These are phyloP conservation scores for Xylaria bambusicola DNA, from an alignment of 495 filamentous ascomycete species.

Conservation along the genomic window DNA sequence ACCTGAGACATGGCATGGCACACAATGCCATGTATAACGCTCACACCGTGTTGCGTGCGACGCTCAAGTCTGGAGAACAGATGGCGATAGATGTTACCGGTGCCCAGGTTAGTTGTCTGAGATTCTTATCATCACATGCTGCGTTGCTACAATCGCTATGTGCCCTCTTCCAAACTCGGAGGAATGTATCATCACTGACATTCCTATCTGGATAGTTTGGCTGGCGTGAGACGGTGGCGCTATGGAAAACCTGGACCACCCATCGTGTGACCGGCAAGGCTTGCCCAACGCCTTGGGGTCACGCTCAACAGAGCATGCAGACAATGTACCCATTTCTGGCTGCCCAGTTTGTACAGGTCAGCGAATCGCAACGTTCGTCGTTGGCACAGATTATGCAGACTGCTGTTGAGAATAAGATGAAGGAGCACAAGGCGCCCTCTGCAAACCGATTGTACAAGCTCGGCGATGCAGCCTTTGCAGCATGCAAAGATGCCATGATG, in stretches of 20 bases:
- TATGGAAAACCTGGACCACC: background rate
- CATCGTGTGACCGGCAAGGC: background rate
- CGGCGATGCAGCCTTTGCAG: background rate
- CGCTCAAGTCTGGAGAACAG: constrained; percentile 7
- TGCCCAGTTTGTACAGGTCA: background rate
- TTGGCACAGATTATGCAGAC: background rate
- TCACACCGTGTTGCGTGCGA: background rate
- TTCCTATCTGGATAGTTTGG: background rate
- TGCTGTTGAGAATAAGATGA: constrained; percentile 1
- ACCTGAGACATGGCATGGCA: background rate
- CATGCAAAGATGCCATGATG: constrained; percentile 1
- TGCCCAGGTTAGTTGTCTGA: background rate
- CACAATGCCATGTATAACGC: background rate
- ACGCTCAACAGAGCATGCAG: background rate
- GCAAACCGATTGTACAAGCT: background rate
- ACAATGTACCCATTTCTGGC: background rate
- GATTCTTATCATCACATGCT: background rate
- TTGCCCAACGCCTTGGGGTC: background rate
- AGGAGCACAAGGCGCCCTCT: constrained; percentile 1
- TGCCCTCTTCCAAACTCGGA: background rate
- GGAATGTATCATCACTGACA: background rate
- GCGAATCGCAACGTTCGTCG: background rate
- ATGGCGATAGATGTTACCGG: background rate
- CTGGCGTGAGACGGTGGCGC: constrained; percentile 7
- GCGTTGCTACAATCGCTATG: background rate